phyloP scores from a whole-genome alignment of 495 filamentous ascomycete genomes.

The Hypoxylon crocopeplum region DNA sequence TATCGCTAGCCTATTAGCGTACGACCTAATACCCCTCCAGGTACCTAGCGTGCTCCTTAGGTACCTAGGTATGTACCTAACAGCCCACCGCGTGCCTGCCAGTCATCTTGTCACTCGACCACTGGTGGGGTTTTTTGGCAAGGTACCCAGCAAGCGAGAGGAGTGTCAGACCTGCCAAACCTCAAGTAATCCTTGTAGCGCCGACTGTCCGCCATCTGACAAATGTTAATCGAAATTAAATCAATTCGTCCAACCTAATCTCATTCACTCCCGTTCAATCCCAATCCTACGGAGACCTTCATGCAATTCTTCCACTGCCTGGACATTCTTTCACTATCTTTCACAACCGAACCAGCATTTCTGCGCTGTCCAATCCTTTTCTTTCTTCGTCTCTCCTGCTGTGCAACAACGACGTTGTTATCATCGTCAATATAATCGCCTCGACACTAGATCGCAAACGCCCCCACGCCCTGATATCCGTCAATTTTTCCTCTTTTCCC shows the following conservation, averaged over 20 bases:
- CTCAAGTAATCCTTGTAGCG: not conserved
- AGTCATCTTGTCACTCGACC: too few species aligned
- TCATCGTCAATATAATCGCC: conserved; percentile 13
- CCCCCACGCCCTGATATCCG: conserved; percentile 19
- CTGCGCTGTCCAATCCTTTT: too few species aligned
- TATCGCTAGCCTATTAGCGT: too few species aligned
- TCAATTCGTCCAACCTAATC: conserved; percentile 4
- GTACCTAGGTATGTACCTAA: not conserved
- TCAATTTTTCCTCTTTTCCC: not conserved
- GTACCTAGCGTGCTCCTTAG: not conserved
- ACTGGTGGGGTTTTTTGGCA: too few species aligned
- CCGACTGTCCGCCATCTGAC: conserved; percentile 22
- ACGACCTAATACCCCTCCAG: too few species aligned
- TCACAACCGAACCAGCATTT: too few species aligned
- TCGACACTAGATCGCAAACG: conserved; percentile 1
- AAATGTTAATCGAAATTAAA: conserved; percentile 31
- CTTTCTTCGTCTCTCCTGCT: not conserved
- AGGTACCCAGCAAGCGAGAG: too few species aligned
- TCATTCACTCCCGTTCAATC: too few species aligned
- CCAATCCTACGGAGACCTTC: not conserved
- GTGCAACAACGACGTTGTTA: conserved; percentile 22
- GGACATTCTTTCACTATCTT: not conserved
- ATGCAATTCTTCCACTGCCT: not conserved
- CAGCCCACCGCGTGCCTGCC: too few species aligned
- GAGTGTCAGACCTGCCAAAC: too few species aligned